Evolutionary conservation across 2,329 filamentous ascomycete genomes (phyloP).

Genomic region (Nothopassalora personata): DNA sequence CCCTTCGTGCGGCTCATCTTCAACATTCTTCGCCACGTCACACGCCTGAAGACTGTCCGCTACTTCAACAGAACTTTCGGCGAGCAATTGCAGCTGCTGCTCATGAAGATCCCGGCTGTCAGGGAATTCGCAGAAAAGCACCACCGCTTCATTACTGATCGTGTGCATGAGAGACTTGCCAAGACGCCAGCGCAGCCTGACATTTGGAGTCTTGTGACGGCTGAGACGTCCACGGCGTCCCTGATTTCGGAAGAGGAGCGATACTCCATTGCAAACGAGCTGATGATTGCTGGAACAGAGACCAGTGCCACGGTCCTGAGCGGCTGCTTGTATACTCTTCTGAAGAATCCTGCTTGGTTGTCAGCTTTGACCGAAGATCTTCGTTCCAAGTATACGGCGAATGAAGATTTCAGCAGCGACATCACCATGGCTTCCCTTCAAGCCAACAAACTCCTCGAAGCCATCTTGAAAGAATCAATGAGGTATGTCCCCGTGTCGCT

Average conservation of each 20-base stretch:
- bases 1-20: constrained; percentile 23
- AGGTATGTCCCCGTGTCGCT: background rate
- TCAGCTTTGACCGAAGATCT: constrained; percentile 32
- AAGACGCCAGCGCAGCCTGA: constrained; percentile 22
- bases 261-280: constrained; percentile 26
- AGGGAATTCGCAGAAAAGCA: constrained; percentile 5
- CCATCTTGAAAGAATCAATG: constrained; percentile 33
- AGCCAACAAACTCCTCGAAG: constrained; percentile 33
- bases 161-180: constrained; percentile 26
- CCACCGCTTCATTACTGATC: constrained; percentile 6
- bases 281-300: constrained; percentile 37
- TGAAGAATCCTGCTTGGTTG: constrained; percentile 28
- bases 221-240: constrained; percentile 15
- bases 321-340: constrained; percentile 28
- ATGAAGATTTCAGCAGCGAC: constrained; percentile 28
- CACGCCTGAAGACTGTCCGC: constrained; percentile 11
- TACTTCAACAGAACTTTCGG: constrained; percentile 8
- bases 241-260: constrained; percentile 28
- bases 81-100: background rate
- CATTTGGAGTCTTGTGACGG: constrained; percentile 24
- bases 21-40: constrained; percentile 14
- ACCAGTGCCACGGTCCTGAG: constrained; percentile 34
- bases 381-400: constrained; percentile 28
- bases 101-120: constrained; percentile 10
- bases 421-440: constrained; percentile 29